phyloP scores from a whole-genome alignment of 768 basidiomycete genomes.

The Amanita rimosa region DNA sequence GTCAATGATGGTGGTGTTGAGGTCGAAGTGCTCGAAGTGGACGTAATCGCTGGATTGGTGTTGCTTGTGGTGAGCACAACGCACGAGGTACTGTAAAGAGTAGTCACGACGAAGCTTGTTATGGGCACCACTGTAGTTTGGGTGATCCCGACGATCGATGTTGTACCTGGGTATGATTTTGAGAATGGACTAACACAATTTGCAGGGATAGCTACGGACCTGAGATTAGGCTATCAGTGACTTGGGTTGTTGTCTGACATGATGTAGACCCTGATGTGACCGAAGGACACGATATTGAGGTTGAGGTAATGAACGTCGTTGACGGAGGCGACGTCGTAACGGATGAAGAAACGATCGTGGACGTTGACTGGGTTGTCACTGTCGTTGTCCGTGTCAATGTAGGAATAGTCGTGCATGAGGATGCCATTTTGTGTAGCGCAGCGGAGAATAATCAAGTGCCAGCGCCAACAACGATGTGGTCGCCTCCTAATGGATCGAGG shows the following conservation, averaged over 20 bases:
- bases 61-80: conserved; percentile 1
- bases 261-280: conserved; percentile 5
- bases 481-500: neutral
- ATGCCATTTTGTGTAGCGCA: conserved; percentile 6
- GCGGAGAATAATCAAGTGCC: neutral
- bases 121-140: conserved; percentile 11
- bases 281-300: conserved; percentile 7
- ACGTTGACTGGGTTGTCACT: conserved; percentile 12
- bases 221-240: conserved; percentile 10
- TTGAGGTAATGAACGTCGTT: conserved; percentile 10
- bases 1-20: conserved; percentile 1
- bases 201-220: conserved; percentile 8
- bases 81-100: conserved; percentile 17
- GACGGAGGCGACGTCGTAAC: conserved; percentile 11
- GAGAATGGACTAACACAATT: neutral
- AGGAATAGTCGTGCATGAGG: conserved; percentile 11
- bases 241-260: conserved; percentile 11
- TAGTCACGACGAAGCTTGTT: conserved; percentile 11
- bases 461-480: neutral
- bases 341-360: conserved; percentile 9
- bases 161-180: conserved; percentile 8
- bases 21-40: conserved; percentile 1
- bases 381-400: conserved; percentile 14
- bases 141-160: conserved; percentile 12
- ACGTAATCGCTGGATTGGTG: neutral